These are phyloP conservation scores for Linnemannia elongata DNA, from an alignment of 192 early-diverging fungal genomes.

Conservation along the genomic window DNA sequence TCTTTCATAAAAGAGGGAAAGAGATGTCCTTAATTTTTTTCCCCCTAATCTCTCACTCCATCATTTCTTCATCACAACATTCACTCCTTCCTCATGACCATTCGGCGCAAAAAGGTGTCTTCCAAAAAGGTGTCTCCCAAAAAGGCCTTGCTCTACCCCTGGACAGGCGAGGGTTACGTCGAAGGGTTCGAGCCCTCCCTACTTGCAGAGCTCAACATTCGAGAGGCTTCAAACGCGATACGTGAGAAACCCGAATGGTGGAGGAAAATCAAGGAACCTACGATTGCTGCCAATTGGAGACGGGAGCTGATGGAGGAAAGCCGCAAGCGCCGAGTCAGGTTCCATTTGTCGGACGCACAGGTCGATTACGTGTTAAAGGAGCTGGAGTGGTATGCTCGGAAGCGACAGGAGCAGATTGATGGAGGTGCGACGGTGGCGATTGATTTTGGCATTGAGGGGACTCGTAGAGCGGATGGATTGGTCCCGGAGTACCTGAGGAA, in stretches of 20 bases:
- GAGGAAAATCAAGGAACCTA: slow-evolving; percentile 40
- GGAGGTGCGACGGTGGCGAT: neutral
- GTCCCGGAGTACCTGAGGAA: slow-evolving; percentile 47
- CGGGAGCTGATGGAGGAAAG: neutral
- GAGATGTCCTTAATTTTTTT: too few species aligned
- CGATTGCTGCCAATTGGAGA: slow-evolving; percentile 44
- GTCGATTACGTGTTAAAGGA: slow-evolving; percentile 61
- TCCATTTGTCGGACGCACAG: slow-evolving; percentile 50
- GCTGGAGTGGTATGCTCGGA: slow-evolving; percentile 52
- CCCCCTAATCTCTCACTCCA: too few species aligned
- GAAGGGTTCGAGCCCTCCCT: too few species aligned
- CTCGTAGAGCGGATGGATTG: slow-evolving; percentile 40
- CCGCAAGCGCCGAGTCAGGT: neutral
- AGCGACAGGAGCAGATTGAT: slow-evolving; percentile 52
- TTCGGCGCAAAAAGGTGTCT: too few species aligned
- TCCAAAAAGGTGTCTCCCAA: too few species aligned
- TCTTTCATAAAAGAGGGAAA: too few species aligned
- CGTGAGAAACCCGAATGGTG: slow-evolving; percentile 65
- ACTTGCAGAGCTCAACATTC: slow-evolving; percentile 21
- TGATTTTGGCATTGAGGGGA: slow-evolving; percentile 21
- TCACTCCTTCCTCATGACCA: too few species aligned
- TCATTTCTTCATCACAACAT: too few species aligned
- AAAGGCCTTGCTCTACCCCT: too few species aligned
- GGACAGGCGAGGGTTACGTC: too few species aligned
- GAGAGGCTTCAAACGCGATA: slow-evolving; percentile 57